Conservation (phyloP, 306 rosid species). For the Lathyrus aphaca region DNA sequence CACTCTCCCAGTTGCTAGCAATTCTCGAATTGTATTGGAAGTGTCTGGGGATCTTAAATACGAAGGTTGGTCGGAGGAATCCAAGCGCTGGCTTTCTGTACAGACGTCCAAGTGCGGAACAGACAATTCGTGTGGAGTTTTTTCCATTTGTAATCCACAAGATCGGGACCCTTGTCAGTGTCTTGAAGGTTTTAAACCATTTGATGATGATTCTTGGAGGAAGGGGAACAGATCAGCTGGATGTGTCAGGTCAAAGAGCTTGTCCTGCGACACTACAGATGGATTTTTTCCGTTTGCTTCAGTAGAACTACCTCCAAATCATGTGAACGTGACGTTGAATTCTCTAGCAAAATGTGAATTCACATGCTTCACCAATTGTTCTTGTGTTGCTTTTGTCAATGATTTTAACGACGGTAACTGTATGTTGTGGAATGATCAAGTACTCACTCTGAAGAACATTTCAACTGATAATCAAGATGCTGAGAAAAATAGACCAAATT, state of each 20-base stretch:
- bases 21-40: slow-evolving; percentile 27
- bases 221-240: slow-evolving; percentile 22
- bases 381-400: background rate
- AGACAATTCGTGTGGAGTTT: slow-evolving; percentile 9
- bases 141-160: slow-evolving; percentile 31
- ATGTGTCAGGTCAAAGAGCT: slow-evolving; percentile 14
- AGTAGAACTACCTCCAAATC: background rate
- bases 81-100: background rate
- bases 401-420: background rate
- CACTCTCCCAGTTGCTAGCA: background rate
- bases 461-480: background rate
- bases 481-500: background rate
- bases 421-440: background rate
- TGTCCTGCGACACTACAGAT: background rate
- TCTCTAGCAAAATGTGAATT: background rate
- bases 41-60: slow-evolving; percentile 37
- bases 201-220: slow-evolving; percentile 7
- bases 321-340: background rate
- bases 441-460: background rate
- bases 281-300: background rate
- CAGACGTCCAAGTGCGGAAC: slow-evolving; percentile 25
- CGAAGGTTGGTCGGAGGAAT: background rate
- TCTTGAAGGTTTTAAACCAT: background rate
- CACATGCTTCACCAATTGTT: background rate
- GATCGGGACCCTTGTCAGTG: slow-evolving; percentile 5